Evolutionary conservation across 140 eudicot genomes (phyloP), one percentile per base, ranked within the genome.

Genomic region (Stevia rebaudiana): DNA sequence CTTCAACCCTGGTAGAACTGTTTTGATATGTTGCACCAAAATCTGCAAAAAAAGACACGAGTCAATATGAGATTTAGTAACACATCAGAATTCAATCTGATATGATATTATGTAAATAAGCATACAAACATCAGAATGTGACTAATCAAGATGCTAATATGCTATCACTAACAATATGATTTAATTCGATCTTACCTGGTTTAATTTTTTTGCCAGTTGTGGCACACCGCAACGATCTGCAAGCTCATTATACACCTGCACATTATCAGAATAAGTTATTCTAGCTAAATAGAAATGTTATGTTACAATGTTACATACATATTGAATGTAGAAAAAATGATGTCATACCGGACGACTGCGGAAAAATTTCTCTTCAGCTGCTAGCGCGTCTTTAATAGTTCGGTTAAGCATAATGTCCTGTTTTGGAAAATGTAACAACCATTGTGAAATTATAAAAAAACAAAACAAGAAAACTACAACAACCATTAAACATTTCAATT

Each of bases 191-290:
- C 42, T 75, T 82, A 88, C 99, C 97, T 88, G 95, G 69, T 94
- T 94, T 72, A 94, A 78, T 67, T 88, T 94, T 76, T 88, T 94
- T 50, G 99, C 99, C 75, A 94, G 78, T 65, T 85, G 95, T 13
- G 95, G 97, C 44, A 94, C 82, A 11, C 99, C 99, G 57, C 99
- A 94, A 36, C 95, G 88, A 68, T 94, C 99, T 35, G 97, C 95
- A 76, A 94, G 77, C 71, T 94, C 99, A 76, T 72, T 85, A 68
- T 94, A 94, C 46, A 83, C 97, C 99, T 94, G 47, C 55, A 61
- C 28, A 76, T 60, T 44, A 44, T 40, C 40, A 54, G 4, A 31
- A 64, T 48, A 36, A 24, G 41, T 36, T 24, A 54, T 41, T 69
- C 43, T 19, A 68, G 21, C 16, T 31, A 44, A 16, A 30, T 24